Conservation (phyloP, 495 filamentous ascomycete species). For the Aspergillus haitiensis region DNA sequence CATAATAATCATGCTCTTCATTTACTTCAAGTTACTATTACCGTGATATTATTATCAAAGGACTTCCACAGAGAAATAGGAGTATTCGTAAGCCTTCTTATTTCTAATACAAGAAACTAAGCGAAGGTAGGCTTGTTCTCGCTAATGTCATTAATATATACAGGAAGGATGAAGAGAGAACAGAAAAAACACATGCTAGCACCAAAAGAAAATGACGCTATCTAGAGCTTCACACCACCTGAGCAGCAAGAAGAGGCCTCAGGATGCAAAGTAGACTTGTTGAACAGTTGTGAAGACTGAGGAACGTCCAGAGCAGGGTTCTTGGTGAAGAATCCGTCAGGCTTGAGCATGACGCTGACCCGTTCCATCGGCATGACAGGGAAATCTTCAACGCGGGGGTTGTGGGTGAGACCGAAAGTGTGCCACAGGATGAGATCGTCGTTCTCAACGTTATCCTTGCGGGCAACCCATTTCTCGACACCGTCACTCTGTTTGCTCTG, state of each 20-base stretch:
- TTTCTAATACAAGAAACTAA: not conserved
- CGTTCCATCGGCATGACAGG: constrained; percentile 62
- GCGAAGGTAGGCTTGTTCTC: not conserved
- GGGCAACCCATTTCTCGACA: constrained; percentile 43
- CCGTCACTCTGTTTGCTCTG: constrained; percentile 65
- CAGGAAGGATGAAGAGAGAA: not conserved
- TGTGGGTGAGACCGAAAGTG: constrained; percentile 63
- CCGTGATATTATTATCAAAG: too few species aligned
- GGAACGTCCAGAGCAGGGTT: constrained; percentile 74
- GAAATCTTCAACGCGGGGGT: constrained; percentile 62
- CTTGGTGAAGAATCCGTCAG: constrained; percentile 71
- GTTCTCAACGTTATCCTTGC: constrained; percentile 51
- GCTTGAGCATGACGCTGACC: constrained; percentile 61
- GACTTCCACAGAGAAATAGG: not conserved
- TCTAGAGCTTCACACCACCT: constrained; percentile 36
- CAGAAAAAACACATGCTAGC: not conserved
- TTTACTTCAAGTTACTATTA: too few species aligned
- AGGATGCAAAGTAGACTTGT: constrained; percentile 40
- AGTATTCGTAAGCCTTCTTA: not conserved
- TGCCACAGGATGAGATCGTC: constrained; percentile 48
- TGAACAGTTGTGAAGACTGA: constrained; percentile 38
- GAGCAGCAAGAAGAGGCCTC: constrained; percentile 38
- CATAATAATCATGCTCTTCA: not conserved
- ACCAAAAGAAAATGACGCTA: not conserved
- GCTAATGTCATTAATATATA: constrained; percentile 4